Evolutionary conservation across 306 rosid genomes (phyloP).

Genomic region (apple (Malus domestica)): DNA sequence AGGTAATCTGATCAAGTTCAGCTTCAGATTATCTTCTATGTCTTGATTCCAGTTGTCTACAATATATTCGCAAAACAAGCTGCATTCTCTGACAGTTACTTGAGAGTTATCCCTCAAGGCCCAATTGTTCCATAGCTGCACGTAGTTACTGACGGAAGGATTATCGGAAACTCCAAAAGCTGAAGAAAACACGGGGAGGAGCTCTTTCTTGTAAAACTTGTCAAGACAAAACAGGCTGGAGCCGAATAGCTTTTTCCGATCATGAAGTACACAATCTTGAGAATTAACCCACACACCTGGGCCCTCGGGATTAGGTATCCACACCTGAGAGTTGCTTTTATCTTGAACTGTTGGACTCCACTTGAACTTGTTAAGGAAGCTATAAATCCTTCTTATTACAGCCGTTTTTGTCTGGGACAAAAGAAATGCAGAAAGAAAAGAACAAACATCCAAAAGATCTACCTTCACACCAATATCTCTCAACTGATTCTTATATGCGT

Average conservation of each 20-base stretch:
- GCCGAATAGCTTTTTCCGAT: neutral
- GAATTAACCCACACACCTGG: constrained; percentile 11
- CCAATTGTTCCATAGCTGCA: constrained; percentile 19
- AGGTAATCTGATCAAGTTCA: neutral
- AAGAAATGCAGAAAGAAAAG: neutral
- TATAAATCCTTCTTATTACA: constrained; percentile 3
- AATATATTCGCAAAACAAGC: neutral
- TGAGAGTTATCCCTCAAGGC: neutral
- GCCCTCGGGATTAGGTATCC: constrained; percentile 2
- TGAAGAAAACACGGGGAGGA: constrained; percentile 16
- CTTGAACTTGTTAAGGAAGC: constrained; percentile 1
- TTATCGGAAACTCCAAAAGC: constrained; percentile 8
- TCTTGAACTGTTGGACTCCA: constrained; percentile 1
- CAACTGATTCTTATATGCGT: neutral
- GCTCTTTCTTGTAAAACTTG: neutral
- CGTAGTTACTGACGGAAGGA: constrained; percentile 13
- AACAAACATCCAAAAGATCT: constrained; percentile 14
- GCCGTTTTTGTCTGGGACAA: neutral
- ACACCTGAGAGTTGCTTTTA: neutral
- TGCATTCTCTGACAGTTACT: constrained; percentile 2
- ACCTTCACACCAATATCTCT: constrained; percentile 12
- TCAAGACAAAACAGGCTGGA: constrained; percentile 8
- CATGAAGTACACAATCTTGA: constrained; percentile 11
- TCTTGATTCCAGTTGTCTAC: constrained; percentile 6
- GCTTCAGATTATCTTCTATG: neutral